Conservation (phyloP, 495 filamentous ascomycete species). For the Hyaloscypha finlandica region DNA sequence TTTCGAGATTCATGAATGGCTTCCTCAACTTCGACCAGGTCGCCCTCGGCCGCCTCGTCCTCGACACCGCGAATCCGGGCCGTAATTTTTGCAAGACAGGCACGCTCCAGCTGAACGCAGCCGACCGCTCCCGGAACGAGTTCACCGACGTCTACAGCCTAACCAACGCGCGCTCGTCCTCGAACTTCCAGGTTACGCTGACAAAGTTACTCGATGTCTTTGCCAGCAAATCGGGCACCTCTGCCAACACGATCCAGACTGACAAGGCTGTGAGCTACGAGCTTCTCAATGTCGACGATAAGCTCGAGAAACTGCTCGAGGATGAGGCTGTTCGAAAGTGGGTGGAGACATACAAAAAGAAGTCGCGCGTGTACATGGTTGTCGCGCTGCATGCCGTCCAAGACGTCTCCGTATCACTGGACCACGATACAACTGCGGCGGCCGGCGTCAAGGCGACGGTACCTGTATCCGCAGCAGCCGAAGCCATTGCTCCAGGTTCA, state of each 20-base stretch:
- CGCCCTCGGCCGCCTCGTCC: not conserved
- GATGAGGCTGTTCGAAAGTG: not conserved
- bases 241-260: not conserved
- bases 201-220: not conserved
- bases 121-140: not conserved
- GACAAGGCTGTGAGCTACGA: not conserved
- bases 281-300: not conserved
- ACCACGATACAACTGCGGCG: not conserved
- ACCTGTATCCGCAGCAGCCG: not conserved
- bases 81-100: not conserved
- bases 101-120: not conserved
- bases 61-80: not conserved
- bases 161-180: not conserved
- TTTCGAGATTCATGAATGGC: not conserved
- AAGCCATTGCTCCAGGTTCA: not conserved
- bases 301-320: not conserved
- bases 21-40: not conserved
- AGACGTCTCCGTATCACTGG: not conserved
- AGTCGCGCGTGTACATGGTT: not conserved
- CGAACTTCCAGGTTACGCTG: not conserved
- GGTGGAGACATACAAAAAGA: not conserved
- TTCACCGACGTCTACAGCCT: not conserved
- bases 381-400: not conserved
- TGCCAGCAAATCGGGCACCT: not conserved
- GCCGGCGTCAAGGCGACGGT: not conserved